A percentile compares a stretch with the other conserved stretches of the same genome.
Evolutionary conservation across 495 filamentous ascomycete genomes (phyloP).

Genomic region (Aspergillus heteromorphus): DNA sequence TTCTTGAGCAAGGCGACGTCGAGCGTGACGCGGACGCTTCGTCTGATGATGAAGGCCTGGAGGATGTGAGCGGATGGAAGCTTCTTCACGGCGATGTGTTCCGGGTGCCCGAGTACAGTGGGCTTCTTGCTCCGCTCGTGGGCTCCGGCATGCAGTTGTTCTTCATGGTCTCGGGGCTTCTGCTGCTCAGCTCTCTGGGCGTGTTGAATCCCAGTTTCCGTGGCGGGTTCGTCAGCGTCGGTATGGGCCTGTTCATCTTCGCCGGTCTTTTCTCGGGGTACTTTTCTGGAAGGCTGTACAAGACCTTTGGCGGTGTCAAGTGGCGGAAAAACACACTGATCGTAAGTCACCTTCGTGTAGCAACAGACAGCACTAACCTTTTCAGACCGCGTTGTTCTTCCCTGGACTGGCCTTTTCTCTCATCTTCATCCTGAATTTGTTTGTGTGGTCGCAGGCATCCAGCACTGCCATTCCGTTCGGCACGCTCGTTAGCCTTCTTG

Average conservation of each 20-base stretch:
- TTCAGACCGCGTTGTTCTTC: constrained; percentile 69
- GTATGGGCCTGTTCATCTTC: constrained; percentile 79
- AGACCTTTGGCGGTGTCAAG: constrained; percentile 75
- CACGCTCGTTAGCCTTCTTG: constrained; percentile 69
- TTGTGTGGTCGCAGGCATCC: constrained; percentile 90
- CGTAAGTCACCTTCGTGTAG: constrained; percentile 22
- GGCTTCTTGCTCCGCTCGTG: constrained; percentile 76
- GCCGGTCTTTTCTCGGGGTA: constrained; percentile 91
- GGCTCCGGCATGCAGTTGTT: constrained; percentile 88
- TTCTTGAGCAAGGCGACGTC: constrained; percentile 63
- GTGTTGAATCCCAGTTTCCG: constrained; percentile 88
- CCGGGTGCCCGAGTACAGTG: constrained; percentile 66
- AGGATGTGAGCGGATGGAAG: constrained; percentile 92
- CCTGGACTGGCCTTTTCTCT: constrained; percentile 76
- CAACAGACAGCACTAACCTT: constrained; percentile 15
- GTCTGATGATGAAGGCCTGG: constrained; percentile 71
- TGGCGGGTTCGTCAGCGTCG: constrained; percentile 86
- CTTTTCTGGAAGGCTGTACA: constrained; percentile 79
- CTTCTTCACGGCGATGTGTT: constrained; percentile 95
- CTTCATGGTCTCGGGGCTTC: constrained; percentile 75
- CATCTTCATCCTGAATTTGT: constrained; percentile 82
- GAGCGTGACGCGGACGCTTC: constrained; percentile 56
- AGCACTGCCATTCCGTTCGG: constrained; percentile 87
- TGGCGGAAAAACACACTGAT: constrained; percentile 80
- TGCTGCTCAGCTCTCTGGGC: constrained; percentile 76